Evolutionary conservation across 805 yeast genomes (phyloP).

Genomic region (Cyberlindnera misumaiensis): DNA sequence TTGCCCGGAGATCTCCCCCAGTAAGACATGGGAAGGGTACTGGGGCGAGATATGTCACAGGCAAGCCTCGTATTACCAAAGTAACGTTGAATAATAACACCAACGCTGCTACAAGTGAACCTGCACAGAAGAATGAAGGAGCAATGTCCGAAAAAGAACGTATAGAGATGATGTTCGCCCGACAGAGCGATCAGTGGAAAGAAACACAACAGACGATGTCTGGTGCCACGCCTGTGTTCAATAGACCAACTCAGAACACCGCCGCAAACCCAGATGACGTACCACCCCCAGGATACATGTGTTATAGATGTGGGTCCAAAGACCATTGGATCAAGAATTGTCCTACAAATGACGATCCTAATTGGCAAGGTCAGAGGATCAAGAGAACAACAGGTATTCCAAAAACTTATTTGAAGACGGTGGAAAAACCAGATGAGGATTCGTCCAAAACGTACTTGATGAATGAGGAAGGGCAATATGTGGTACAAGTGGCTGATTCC

Average conservation of each 20-base stretch:
- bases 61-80: constrained; percentile 51
- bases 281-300: constrained; percentile 94
- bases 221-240: constrained; percentile 69
- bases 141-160: constrained; percentile 71
- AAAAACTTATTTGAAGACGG: constrained; percentile 78
- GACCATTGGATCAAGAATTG: constrained; percentile 96
- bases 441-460: constrained; percentile 64
- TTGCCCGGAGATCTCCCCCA: constrained; percentile 77
- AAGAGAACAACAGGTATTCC: constrained; percentile 98
- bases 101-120: constrained; percentile 7
- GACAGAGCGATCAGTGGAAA: constrained; percentile 92
- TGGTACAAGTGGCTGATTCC: constrained; percentile 90
- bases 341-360: constrained; percentile 90
- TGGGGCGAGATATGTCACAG: constrained; percentile 65
- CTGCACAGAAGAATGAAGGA: background rate
- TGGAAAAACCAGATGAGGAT: constrained; percentile 71
- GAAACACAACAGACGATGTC: constrained; percentile 90
- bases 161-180: constrained; percentile 85
- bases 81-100: constrained; percentile 16
- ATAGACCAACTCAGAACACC: constrained; percentile 29
- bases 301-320: constrained; percentile 93
- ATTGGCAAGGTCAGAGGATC: constrained; percentile 86
- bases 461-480: constrained; percentile 92
- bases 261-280: constrained; percentile 47
- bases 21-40: constrained; percentile 37